Evolutionary conservation across 176 grass and related monocot genomes (phyloP), one percentile per base, ranked within the genome.

Genomic region (Rhynchospora breviuscula): DNA sequence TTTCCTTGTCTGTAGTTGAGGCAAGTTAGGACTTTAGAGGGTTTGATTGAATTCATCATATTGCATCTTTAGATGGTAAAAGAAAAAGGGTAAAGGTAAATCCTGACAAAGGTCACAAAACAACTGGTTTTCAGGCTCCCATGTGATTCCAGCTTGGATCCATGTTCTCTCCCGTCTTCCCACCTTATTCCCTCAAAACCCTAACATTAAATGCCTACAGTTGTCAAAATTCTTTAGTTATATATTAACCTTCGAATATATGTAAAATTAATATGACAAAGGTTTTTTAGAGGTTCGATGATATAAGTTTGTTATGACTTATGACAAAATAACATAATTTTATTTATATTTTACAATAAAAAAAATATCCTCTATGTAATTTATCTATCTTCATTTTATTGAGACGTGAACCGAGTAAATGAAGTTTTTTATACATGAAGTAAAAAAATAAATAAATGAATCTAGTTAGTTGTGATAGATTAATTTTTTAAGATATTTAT

Each of bases 141-240:
- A 82, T 66, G 80, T 82, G 80, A 82, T 63, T 64, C 43, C 60
- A 82, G 62, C 61, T 63, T 25, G 80, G 80, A 48, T 82, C 61
- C 58, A 82, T 46, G 80, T 82, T 63, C 61, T 35, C 25, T 67
- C 6, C 44, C 26, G 4, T 82, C 60, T 19, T 35, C 35, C 35
- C 40, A 29, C 61, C 12, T 53, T 29, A 65, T 65, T 82, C 46
- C 7, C 60, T 82, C 4, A 64, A 63, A 48, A 63, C 33, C 40
- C 26, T 17, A 26, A 13, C 73, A 77, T 81, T 51, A 52, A 82
- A 62, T 82, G 44, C 44, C 59, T 10, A 52, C 62, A 18, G 9
- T 82, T 19, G 33, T 33, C 14, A 3, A 56, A 17, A 56, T 12
- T 52, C 47, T 40, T 5, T 4, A 40, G 35, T 40, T 40, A 40